phyloP scores from a whole-genome alignment of 352 stramenopile genomes.

The Pythium plurisporium region DNA sequence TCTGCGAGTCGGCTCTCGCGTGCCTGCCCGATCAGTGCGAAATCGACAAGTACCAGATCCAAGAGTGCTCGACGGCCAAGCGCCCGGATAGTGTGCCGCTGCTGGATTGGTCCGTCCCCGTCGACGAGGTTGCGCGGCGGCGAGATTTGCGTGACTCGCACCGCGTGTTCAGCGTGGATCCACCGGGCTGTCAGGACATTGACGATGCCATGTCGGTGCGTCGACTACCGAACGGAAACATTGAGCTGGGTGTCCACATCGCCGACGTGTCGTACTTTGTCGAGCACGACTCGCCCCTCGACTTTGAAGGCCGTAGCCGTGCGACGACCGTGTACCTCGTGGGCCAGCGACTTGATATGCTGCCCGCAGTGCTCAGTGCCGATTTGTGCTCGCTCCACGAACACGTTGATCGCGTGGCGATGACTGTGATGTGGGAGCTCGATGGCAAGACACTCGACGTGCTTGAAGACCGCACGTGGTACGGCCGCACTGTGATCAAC shows the following conservation, averaged over 20 bases:
- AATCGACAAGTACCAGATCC: slow-evolving; percentile 56
- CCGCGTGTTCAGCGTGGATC: slow-evolving; percentile 88
- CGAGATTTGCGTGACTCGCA: slow-evolving; percentile 68
- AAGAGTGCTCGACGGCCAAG: slow-evolving; percentile 76
- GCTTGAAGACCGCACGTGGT: slow-evolving; percentile 59
- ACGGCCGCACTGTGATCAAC: slow-evolving; percentile 95
- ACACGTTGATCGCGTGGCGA: slow-evolving; percentile 81
- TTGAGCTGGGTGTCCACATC: slow-evolving; percentile 98
- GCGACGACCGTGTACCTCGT: slow-evolving; percentile 98
- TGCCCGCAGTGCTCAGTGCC: slow-evolving; percentile 84
- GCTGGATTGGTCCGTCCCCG: slow-evolving; percentile 65
- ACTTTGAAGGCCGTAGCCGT: slow-evolving; percentile 90
- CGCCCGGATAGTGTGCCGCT: slow-evolving; percentile 43
- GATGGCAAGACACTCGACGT: slow-evolving; percentile 62
- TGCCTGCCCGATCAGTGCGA: slow-evolving; percentile 72
- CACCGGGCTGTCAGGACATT: slow-evolving; percentile 87
- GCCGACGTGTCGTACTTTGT: slow-evolving; percentile 99
- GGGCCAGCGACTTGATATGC: slow-evolving; percentile 91
- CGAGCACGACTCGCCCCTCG: slow-evolving; percentile 91
- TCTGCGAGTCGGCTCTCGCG: slow-evolving; percentile 81
- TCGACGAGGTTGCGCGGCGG: slow-evolving; percentile 41
- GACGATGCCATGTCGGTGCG: slow-evolving; percentile 89
- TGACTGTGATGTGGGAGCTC: slow-evolving; percentile 91
- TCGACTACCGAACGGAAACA: slow-evolving; percentile 66
- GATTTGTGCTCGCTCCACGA: slow-evolving; percentile 92